Base-by-base conservation (phyloP, 108 stramenopile species). In the Nitzschia sp. region DNA sequence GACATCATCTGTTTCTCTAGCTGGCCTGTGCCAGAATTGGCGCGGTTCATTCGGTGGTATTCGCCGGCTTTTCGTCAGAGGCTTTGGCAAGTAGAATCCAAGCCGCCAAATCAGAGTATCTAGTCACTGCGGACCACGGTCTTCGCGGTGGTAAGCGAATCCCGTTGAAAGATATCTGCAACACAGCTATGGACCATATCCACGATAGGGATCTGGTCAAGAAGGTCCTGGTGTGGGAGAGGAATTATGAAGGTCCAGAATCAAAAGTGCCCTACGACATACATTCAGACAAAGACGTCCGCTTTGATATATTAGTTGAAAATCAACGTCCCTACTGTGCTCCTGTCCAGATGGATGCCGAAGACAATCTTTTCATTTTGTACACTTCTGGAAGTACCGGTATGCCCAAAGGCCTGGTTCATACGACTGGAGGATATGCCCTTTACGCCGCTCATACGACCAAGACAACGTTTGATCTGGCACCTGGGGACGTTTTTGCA, bases 381-480 rank as follows among this genome's bases (percentile, higher is more conserved):
- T 99, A 99, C 79, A 99, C 98, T 23, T 89, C 85, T 21, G 98
- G 98, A 46, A 93, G 91, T 16, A 99, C 98, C 6, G 98, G 98
- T 23, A 75, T 80, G 63, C 98, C 97, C 8, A 99, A 98, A 82
- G 91, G 91, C 32, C 63, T 99, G 27, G 81, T 96, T 1, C 98
- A 99, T 69, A 96, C 96, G 19, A 92, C 89, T 19, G 98, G 93
- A 8, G 98, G 97, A 13, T 99, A 98, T 78, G 75, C 97, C 3
- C 69, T 98, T 27, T 50, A n/a, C 21, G 48, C 97, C 5, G 80
- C 80, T 67, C 75, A 82, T 53, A 98, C 97, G 13, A 85, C 86
- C 38, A 82, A 96, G 69, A 87, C 75, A 1, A 87, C 84, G 27
- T 98, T 98, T 71, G 94, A 79, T 47, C 71, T 85, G 31, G 59